Evolutionary conservation across 108 stramenopile species (phyloP).

Genomic region (Skeletonema marinoi): DNA sequence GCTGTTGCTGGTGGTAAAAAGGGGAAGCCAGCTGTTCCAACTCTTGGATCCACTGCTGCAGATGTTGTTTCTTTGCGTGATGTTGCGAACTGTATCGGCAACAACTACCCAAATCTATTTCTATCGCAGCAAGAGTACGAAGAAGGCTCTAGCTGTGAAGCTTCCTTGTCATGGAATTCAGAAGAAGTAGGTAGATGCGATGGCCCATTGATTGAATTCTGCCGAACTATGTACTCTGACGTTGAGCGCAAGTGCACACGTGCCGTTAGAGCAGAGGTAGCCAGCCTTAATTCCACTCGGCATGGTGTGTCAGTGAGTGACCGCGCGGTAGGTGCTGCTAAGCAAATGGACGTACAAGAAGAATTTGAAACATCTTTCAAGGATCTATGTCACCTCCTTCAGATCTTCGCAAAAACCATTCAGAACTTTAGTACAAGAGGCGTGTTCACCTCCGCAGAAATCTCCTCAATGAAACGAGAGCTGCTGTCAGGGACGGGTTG

Average conservation of each 20-base stretch:
- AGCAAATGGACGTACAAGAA: slow-evolving; percentile 8
- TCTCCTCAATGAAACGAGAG: slow-evolving; percentile 21
- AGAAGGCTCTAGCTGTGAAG: not conserved
- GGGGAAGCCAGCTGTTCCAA: not conserved
- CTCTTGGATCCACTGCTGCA: not conserved
- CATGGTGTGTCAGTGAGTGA: slow-evolving; percentile 24
- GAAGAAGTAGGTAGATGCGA: slow-evolving; percentile 10
- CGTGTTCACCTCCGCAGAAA: not conserved
- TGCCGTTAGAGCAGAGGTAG: slow-evolving; percentile 26
- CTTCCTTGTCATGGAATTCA: not conserved
- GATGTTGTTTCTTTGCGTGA: slow-evolving; percentile 4
- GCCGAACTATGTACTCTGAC: slow-evolving; percentile 14
- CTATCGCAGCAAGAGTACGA: slow-evolving; percentile 21
- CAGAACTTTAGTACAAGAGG: slow-evolving; percentile 9
- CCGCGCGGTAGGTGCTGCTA: slow-evolving; percentile 23
- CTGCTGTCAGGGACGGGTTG: slow-evolving; percentile 24
- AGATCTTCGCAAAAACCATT: slow-evolving; percentile 25
- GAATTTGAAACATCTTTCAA: slow-evolving; percentile 30
- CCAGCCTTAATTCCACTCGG: slow-evolving; percentile 3
- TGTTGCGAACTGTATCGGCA: too few species aligned
- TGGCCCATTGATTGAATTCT: slow-evolving; percentile 41
- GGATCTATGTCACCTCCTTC: slow-evolving; percentile 34
- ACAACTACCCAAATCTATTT: slow-evolving; percentile 23
- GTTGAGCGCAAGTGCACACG: slow-evolving; percentile 21
- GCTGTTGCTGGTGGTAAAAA: not conserved